Evolutionary conservation across 805 yeast genomes (phyloP).

Genomic region (Candida ficus): DNA sequence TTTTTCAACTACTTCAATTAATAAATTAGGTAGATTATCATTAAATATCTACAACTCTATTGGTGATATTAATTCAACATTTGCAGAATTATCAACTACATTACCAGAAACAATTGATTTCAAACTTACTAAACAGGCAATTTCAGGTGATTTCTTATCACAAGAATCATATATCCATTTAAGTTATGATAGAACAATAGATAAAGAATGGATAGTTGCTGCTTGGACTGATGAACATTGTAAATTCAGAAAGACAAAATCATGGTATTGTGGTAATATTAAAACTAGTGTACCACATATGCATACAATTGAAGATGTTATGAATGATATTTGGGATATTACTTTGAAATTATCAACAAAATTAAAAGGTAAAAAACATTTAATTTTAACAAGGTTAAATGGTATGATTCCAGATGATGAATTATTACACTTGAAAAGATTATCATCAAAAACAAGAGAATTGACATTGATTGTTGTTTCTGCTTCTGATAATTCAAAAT

Average conservation of each 20-base stretch:
- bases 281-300: conserved; percentile 17
- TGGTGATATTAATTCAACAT: conserved; percentile 32
- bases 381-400: conserved; percentile 64
- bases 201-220: conserved; percentile 78
- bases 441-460: conserved; percentile 51
- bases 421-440: conserved; percentile 69
- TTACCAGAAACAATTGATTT: conserved; percentile 40
- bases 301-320: conserved; percentile 44
- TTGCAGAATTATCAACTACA: conserved; percentile 36
- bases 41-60: conserved; percentile 55
- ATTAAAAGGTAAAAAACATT: conserved; percentile 41
- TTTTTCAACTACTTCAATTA: conserved; percentile 27
- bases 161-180: conserved; percentile 80
- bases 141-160: conserved; percentile 34
- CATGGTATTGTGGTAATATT: conserved; percentile 49
- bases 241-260: conserved; percentile 48
- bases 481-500: conserved; percentile 54
- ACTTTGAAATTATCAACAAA: conserved; percentile 40
- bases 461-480: conserved; percentile 66
- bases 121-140: conserved; percentile 34
- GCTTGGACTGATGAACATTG: conserved; percentile 91
- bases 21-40: conserved; percentile 39
- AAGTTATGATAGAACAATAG: conserved; percentile 78
- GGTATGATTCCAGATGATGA: conserved; percentile 81
- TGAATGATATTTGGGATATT: conserved; percentile 62